Evolutionary conservation across 768 basidiomycete genomes (phyloP).

Genomic region (Xerocomellus intermedius): DNA sequence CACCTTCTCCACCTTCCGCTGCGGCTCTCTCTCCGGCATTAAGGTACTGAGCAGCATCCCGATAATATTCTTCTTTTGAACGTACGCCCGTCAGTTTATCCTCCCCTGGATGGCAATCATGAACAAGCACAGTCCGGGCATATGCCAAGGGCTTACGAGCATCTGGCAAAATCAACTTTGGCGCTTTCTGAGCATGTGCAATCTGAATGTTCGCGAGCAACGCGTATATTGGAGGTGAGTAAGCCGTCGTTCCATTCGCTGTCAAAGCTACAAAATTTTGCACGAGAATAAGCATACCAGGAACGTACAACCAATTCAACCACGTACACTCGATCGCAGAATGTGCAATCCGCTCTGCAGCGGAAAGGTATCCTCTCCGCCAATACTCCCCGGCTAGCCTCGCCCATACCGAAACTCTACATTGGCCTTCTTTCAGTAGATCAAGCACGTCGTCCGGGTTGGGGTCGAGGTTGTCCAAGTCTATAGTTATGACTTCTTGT

Average conservation of each 20-base stretch:
- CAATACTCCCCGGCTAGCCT: slow-evolving; percentile 87
- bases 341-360: slow-evolving; percentile 72
- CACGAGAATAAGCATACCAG: not conserved
- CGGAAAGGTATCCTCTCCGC: slow-evolving; percentile 69
- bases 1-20: slow-evolving; percentile 58
- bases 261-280: slow-evolving; percentile 44
- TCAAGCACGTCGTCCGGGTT: slow-evolving; percentile 74
- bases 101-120: slow-evolving; percentile 45
- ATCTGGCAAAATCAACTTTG: slow-evolving; percentile 70
- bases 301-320: not conserved
- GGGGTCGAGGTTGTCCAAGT: slow-evolving; percentile 82
- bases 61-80: slow-evolving; percentile 65
- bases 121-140: not conserved
- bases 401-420: slow-evolving; percentile 74
- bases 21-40: slow-evolving; percentile 58
- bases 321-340: slow-evolving; percentile 67
- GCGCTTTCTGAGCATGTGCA: slow-evolving; percentile 76
- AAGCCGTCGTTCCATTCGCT: slow-evolving; percentile 45
- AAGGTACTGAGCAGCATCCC: slow-evolving; percentile 65
- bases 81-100: slow-evolving; percentile 59
- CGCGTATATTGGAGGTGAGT: slow-evolving; percentile 71
- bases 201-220: slow-evolving; percentile 86
- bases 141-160: slow-evolving; percentile 54
- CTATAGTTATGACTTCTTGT: slow-evolving; percentile 86
- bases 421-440: slow-evolving; percentile 68